phyloP scores from a whole-genome alignment of 495 filamentous ascomycete species.

The Neurospora sp. region DNA sequence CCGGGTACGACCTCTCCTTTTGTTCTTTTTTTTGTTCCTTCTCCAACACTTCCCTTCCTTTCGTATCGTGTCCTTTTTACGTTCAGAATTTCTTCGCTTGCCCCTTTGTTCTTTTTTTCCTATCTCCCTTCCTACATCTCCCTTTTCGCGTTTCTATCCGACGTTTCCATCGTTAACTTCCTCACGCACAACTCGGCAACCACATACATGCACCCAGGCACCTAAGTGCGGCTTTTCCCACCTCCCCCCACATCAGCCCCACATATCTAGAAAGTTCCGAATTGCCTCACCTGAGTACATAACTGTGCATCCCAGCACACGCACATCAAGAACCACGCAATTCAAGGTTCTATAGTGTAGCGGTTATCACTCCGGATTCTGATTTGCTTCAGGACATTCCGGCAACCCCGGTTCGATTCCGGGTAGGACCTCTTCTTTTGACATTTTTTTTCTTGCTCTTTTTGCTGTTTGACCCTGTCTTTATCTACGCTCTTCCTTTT shows the following conservation, averaged over 20 bases:
- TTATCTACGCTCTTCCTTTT: background rate
- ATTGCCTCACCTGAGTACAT: background rate
- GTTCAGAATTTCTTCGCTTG: too few relatives aligned
- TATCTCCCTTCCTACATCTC: too few relatives aligned
- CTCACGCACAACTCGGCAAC: too few relatives aligned
- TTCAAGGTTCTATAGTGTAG: background rate
- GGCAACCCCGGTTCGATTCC: slow-evolving; percentile 11
- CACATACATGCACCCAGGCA: background rate
- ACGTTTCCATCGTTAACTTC: too few relatives aligned
- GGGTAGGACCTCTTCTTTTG: slow-evolving; percentile 7
- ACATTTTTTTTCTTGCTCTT: background rate
- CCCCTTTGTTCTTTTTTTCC: background rate
- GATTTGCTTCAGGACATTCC: background rate
- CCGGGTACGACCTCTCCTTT: slow-evolving; percentile 10
- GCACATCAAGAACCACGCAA: background rate
- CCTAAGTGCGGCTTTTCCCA: background rate
- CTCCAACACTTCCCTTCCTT: too few relatives aligned
- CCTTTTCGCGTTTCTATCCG: too few relatives aligned
- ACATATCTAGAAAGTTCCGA: background rate
- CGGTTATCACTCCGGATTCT: background rate
- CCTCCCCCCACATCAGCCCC: background rate
- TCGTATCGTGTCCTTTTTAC: too few relatives aligned
- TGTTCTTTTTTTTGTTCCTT: background rate
- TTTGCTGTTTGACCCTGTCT: background rate
- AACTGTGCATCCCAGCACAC: background rate